These are phyloP conservation scores for Diaporthe sp. DNA, from an alignment of 2,329 filamentous ascomycete species.

Conservation along the genomic window DNA sequence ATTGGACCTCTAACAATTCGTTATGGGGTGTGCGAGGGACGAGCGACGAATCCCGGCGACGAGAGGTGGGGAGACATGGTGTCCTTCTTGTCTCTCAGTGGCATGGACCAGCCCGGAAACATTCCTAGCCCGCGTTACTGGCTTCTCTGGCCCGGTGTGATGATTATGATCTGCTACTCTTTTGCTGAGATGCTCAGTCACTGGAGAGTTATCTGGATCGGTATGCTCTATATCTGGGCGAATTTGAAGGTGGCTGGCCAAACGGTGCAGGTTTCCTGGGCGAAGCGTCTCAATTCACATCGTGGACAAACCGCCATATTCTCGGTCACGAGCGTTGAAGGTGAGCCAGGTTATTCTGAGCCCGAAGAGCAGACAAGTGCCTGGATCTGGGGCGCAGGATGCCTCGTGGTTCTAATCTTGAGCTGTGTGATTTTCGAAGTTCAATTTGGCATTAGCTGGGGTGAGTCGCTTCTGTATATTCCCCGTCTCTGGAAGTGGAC, in stretches of 20 bases:
- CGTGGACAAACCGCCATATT: background rate
- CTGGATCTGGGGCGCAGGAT: background rate
- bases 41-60: background rate
- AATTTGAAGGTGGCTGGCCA: background rate
- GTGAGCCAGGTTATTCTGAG: background rate
- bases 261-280: background rate
- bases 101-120: background rate
- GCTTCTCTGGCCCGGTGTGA: background rate
- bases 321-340: background rate
- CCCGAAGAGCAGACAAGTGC: background rate
- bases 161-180: background rate
- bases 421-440: no score
- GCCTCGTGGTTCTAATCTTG: no score
- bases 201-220: background rate
- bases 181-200: background rate
- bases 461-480: no score
- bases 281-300: background rate
- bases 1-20: background rate
- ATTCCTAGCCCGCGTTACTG: background rate
- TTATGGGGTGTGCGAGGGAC: background rate
- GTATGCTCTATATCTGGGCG: background rate
- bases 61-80: background rate
- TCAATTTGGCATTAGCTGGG: no score
- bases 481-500: background rate
- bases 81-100: background rate